phyloP scores from a whole-genome alignment of 106 monocot species.

The Acorus gramineus region DNA sequence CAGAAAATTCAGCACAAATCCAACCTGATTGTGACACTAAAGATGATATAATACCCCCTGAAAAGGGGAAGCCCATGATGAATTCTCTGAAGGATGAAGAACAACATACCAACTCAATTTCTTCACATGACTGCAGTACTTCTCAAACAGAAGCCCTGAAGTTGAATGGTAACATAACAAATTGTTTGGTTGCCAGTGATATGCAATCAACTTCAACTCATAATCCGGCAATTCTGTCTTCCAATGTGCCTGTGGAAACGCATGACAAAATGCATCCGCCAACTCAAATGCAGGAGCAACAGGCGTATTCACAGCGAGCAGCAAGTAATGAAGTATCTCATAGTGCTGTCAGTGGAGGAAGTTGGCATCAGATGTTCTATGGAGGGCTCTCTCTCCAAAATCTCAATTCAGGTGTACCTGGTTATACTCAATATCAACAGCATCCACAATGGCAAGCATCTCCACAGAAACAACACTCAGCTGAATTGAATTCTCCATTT shows the following conservation, averaged over 20 bases:
- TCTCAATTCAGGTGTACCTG: conserved; percentile 1
- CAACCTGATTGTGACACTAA: neutral
- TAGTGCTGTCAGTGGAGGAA: conserved; percentile 9
- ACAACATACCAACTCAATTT: neutral
- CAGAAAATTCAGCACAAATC: conserved; percentile 9
- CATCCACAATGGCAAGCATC: conserved; percentile 25
- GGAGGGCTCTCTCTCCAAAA: neutral
- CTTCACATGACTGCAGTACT: conserved; percentile 6
- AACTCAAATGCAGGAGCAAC: conserved; percentile 3
- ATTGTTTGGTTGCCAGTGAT: neutral
- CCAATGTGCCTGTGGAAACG: conserved; percentile 4
- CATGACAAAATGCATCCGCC: neutral
- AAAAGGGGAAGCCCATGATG: conserved; percentile 19
- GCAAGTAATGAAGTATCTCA: conserved; percentile 11
- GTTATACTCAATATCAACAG: conserved; percentile 18
- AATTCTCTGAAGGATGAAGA: conserved; percentile 9
- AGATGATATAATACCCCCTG: conserved; percentile 9
- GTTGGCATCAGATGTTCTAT: conserved; percentile 10
- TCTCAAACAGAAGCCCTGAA: conserved; percentile 8
- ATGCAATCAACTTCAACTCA: too few relatives aligned
- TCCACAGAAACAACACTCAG: conserved; percentile 3
- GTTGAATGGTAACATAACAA: conserved; percentile 2
- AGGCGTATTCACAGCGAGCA: conserved; percentile 7
- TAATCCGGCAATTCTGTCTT: neutral
- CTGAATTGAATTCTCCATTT: conserved; percentile 16